These are phyloP conservation scores for Endoconidiophora laricicola DNA, from an alignment of 2,329 filamentous ascomycete genomes.

Conservation along the genomic window DNA sequence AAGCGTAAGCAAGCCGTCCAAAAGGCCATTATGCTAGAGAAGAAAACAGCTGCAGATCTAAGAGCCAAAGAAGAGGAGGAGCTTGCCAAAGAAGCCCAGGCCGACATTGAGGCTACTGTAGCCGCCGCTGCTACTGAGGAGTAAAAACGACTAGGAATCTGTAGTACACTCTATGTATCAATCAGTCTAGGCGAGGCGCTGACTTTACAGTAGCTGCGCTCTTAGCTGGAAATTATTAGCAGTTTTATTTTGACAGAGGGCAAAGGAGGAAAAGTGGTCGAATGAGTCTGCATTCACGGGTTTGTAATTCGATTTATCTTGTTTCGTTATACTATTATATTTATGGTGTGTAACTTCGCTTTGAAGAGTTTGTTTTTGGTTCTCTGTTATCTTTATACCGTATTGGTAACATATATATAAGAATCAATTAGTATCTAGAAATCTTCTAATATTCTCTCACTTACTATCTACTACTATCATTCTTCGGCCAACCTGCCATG, in stretches of 20 bases:
- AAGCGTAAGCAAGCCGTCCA: conserved; percentile 68
- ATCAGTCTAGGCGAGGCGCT: neutral
- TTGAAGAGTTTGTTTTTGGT: neutral
- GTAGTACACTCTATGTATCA: neutral
- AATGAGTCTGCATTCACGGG: neutral
- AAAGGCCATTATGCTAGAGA: conserved; percentile 39
- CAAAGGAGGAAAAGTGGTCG: neutral
- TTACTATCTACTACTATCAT: too few species aligned
- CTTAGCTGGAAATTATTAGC: neutral
- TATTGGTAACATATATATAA: neutral
- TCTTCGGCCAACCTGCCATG: too few species aligned
- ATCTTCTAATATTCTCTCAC: too few species aligned
- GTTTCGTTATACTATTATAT: neutral
- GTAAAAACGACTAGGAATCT: neutral
- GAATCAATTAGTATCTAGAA: too few species aligned
- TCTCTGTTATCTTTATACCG: neutral
- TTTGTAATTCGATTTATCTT: conserved; percentile 1
- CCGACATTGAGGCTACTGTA: conserved; percentile 8
- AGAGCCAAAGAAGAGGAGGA: conserved; percentile 11
- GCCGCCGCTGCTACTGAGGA: conserved; percentile 2
- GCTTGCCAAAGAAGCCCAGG: conserved; percentile 22
- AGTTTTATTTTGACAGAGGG: neutral
- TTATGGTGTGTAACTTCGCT: neutral
- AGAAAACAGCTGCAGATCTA: conserved; percentile 8
- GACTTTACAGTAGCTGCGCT: too few species aligned